These are phyloP conservation scores for Pelargonium fulgidum DNA, from an alignment of 441 rosid genomes.

Conservation along the genomic window DNA sequence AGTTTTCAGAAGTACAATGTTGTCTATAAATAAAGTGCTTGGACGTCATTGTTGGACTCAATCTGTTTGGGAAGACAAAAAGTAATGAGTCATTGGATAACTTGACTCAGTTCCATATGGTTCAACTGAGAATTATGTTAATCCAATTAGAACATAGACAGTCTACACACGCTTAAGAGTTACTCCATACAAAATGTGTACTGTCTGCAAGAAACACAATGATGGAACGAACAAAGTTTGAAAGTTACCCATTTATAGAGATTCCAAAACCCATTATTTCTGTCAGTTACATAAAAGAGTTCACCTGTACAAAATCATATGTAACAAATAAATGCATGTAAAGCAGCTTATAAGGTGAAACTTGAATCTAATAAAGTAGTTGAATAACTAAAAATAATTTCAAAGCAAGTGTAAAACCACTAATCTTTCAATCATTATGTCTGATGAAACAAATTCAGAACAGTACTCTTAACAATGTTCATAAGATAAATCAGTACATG, in stretches of 20 bases:
- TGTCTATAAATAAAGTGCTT: slow-evolving; percentile 53
- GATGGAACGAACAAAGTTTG: background rate
- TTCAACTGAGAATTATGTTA: background rate
- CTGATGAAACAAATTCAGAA: slow-evolving; percentile 8
- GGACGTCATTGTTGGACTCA: slow-evolving; percentile 54
- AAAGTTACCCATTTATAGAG: slow-evolving; percentile 73
- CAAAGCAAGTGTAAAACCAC: background rate
- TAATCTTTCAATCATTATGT: background rate
- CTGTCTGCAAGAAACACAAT: background rate
- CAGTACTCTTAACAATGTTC: background rate
- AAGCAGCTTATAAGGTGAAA: slow-evolving; percentile 2
- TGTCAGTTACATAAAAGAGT: slow-evolving; percentile 68
- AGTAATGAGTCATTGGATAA: slow-evolving; percentile 12
- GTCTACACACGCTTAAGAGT: background rate
- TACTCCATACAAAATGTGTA: background rate
- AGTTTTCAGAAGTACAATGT: slow-evolving; percentile 43
- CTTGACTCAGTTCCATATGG: background rate
- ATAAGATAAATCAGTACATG: background rate
- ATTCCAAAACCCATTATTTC: slow-evolving; percentile 82
- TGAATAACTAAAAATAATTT: slow-evolving; percentile 7
- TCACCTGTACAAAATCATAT: slow-evolving; percentile 49
- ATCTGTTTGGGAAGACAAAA: slow-evolving; percentile 33
- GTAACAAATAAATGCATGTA: slow-evolving; percentile 12
- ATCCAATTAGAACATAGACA: background rate
- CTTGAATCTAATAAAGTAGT: background rate